A percentile compares a stretch with the other conserved stretches of the same genome.
These are phyloP conservation scores for Globisporangium polare DNA, from an alignment of 352 stramenopile species.

Conservation along the genomic window DNA sequence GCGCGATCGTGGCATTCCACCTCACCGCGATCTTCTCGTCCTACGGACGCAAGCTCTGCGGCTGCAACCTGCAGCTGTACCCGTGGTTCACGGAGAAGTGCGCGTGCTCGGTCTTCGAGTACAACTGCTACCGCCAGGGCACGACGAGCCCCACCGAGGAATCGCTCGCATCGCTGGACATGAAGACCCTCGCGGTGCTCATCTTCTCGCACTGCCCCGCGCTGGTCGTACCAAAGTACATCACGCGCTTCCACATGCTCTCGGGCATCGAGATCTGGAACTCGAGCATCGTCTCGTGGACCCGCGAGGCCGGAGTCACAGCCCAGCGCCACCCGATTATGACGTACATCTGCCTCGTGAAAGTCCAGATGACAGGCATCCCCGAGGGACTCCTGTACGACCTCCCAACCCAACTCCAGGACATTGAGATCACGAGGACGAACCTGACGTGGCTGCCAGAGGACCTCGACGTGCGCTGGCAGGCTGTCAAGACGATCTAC, in stretches of 20 bases:
- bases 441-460: slow-evolving; percentile 19
- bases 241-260: slow-evolving; percentile 18
- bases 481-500: slow-evolving; percentile 16
- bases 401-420: slow-evolving; percentile 15
- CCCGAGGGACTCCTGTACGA: slow-evolving; percentile 12
- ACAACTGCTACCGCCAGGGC: slow-evolving; percentile 11
- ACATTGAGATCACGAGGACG: slow-evolving; percentile 20
- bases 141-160: background rate
- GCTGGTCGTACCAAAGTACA: slow-evolving; percentile 14
- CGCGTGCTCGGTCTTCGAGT: slow-evolving; percentile 18
- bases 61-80: slow-evolving; percentile 5
- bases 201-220: slow-evolving; percentile 20
- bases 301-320: slow-evolving; percentile 9
- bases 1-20: background rate
- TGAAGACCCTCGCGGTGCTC: slow-evolving; percentile 14
- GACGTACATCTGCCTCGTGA: slow-evolving; percentile 21
- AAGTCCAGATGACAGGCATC: slow-evolving; percentile 13
- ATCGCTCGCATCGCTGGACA: slow-evolving; percentile 13
- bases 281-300: slow-evolving; percentile 17
- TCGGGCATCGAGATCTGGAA: slow-evolving; percentile 27
- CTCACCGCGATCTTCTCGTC: background rate
- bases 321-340: slow-evolving; percentile 4
- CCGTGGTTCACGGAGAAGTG: slow-evolving; percentile 15
- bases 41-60: slow-evolving; percentile 4
- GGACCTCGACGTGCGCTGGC: slow-evolving; percentile 19